A percentile compares a stretch with the other conserved stretches of the same genome.
Conservation (phyloP, 495 filamentous ascomycete genomes). For the Letharia lupina region DNA sequence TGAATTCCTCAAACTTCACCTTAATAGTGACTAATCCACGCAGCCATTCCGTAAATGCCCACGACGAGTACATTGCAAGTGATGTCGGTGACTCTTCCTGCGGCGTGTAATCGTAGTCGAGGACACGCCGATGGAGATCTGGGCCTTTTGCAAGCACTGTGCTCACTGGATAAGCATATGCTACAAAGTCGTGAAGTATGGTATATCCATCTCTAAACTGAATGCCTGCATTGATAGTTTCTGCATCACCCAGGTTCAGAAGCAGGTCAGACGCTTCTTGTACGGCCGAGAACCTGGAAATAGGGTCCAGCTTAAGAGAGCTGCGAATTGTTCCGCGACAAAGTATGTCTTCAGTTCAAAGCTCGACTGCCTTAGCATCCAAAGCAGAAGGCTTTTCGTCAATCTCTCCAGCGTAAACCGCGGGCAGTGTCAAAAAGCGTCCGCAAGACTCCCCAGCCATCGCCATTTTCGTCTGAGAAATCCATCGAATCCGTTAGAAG, state of each 20-base stretch:
- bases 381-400: too few species aligned
- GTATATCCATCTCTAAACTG: neutral
- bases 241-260: neutral
- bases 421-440: too few species aligned
- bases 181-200: neutral
- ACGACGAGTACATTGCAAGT: conserved; percentile 7
- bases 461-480: neutral
- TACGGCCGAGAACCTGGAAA: too few species aligned
- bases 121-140: neutral
- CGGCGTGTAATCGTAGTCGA: neutral
- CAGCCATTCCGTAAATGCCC: neutral
- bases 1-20: neutral
- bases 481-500: conserved; percentile 6
- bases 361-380: conserved; percentile 1
- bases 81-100: neutral
- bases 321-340: too few species aligned
- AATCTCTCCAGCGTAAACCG: too few species aligned
- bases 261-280: neutral
- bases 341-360: neutral
- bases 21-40: neutral
- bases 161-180: neutral
- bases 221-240: neutral
- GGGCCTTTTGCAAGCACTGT: neutral
- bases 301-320: too few species aligned
- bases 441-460: neutral